Conservation (phyloP, 1,284 basidiomycete species). For the Ganoderma sp. region DNA sequence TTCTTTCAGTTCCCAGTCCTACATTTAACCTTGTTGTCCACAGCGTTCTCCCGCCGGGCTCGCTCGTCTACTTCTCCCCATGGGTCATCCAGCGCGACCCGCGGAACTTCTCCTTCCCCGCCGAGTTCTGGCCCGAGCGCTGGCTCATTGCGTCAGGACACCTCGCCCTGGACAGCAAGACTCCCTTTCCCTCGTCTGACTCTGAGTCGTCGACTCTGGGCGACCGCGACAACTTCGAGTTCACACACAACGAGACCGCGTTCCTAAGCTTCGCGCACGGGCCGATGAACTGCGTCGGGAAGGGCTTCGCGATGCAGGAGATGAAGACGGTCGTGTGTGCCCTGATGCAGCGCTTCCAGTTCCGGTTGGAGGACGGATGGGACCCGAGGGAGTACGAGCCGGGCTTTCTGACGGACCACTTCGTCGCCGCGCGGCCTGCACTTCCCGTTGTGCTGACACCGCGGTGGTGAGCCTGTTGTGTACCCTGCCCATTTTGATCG, state of each 20-base stretch:
- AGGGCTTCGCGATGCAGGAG: slow-evolving; percentile 39
- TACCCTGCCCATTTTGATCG: neutral
- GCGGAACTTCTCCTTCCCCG: slow-evolving; percentile 40
- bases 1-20: no score
- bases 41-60: slow-evolving; percentile 40
- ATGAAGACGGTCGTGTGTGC: slow-evolving; percentile 35
- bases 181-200: neutral
- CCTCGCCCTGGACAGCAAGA: neutral
- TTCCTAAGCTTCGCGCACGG: slow-evolving; percentile 42
- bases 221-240: slow-evolving; percentile 6
- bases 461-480: neutral
- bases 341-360: slow-evolving; percentile 37
- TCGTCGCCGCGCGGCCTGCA: slow-evolving; percentile 1
- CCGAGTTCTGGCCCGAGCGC: slow-evolving; percentile 41
- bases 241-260: slow-evolving; percentile 35
- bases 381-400: neutral
- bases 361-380: slow-evolving; percentile 32
- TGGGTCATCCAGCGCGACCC: slow-evolving; percentile 42
- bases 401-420: neutral
- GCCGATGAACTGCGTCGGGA: slow-evolving; percentile 42
- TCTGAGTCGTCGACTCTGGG: no score
- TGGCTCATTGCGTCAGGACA: slow-evolving; percentile 35
- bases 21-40: no score
- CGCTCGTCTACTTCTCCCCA: slow-evolving; percentile 32
- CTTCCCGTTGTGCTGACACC: neutral